Conservation (phyloP, 805 yeast genomes). For the Saccharomycopsis sp. region DNA sequence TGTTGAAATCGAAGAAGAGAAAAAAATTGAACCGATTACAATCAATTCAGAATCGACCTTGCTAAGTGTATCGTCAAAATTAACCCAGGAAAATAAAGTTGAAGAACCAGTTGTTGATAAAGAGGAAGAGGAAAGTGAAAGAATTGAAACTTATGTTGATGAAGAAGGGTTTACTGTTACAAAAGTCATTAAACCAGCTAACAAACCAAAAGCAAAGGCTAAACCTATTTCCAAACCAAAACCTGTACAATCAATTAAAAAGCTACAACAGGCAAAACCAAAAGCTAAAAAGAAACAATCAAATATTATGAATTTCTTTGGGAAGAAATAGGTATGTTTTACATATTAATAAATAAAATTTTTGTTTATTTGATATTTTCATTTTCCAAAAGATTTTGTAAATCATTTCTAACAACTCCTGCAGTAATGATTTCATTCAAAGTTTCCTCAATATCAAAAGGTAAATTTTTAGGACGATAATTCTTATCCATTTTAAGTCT, state of each 20-base stretch:
- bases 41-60: no score
- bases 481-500: constrained; percentile 36
- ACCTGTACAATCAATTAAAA: not conserved
- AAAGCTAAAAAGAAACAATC: constrained; percentile 31
- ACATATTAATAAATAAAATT: no score
- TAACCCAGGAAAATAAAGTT: no score
- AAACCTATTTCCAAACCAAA: constrained; percentile 16
- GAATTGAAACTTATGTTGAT: constrained; percentile 27
- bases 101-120: not conserved
- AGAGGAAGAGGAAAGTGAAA: constrained; percentile 15
- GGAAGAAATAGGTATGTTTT: constrained; percentile 26
- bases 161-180: constrained; percentile 44
- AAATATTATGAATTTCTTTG: constrained; percentile 39
- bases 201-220: constrained; percentile 7
- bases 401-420: no score
- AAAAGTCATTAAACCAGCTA: constrained; percentile 15
- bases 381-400: no score
- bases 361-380: no score
- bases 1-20: not conserved
- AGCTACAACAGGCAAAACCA: not conserved
- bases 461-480: constrained; percentile 37
- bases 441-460: constrained; percentile 21
- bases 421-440: no score
- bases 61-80: no score
- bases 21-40: no score